phyloP scores from a whole-genome alignment of 1,284 basidiomycete species.

The Ustilago curta region DNA sequence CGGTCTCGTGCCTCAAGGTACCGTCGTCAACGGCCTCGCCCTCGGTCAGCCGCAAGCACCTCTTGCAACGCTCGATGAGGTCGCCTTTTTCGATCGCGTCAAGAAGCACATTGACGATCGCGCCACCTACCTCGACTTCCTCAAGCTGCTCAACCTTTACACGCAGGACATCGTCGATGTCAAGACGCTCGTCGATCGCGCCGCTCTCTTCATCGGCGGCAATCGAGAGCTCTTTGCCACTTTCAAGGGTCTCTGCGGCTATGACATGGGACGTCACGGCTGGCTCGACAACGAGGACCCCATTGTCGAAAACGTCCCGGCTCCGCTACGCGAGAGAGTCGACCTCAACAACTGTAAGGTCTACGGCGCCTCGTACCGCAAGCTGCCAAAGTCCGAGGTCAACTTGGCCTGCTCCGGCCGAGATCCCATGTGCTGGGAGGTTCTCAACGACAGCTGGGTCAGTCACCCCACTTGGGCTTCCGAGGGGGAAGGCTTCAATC shows the following conservation, averaged over 20 bases:
- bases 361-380: constrained; percentile 90
- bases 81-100: constrained; percentile 92
- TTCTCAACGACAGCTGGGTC: constrained; percentile 79
- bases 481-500: constrained; percentile 92
- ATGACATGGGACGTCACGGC: constrained; percentile 77
- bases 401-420: constrained; percentile 91
- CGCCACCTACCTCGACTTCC: constrained; percentile 92
- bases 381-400: constrained; percentile 86
- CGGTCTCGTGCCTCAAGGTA: constrained; percentile 50
- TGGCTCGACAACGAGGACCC: constrained; percentile 72
- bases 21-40: constrained; percentile 48
- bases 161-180: constrained; percentile 91
- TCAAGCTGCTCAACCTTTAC: constrained; percentile 94
- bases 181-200: constrained; percentile 84
- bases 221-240: constrained; percentile 83
- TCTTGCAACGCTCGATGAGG: constrained; percentile 81
- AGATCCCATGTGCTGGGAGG: constrained; percentile 93
- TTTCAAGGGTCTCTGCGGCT: constrained; percentile 88
- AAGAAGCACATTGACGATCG: constrained; percentile 86
- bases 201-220: constrained; percentile 82
- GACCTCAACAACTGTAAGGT: constrained; percentile 69
- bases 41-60: constrained; percentile 68
- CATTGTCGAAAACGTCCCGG: constrained; percentile 70
- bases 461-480: constrained; percentile 97
- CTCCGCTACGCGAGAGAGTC: constrained; percentile 65